Evolutionary conservation across 2,329 filamentous ascomycete species (phyloP).

Genomic region (Graphilbum fragrans): DNA sequence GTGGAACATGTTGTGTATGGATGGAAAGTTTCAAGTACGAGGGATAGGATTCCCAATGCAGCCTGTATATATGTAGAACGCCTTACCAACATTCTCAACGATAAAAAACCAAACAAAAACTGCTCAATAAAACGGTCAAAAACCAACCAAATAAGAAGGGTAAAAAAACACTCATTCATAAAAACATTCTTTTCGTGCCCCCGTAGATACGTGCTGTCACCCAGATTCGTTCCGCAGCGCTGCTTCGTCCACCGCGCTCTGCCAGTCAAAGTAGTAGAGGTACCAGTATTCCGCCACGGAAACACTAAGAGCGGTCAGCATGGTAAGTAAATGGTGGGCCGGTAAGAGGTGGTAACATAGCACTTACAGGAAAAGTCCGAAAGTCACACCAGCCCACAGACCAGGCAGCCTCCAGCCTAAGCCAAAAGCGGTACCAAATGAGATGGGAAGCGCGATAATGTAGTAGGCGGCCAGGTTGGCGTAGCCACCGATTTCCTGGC

Average conservation of each 20-base stretch:
- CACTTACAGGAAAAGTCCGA: conserved; percentile 54
- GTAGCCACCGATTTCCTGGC: conserved; percentile 82
- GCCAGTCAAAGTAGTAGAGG: conserved; percentile 39
- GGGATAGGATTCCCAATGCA: too few relatives aligned
- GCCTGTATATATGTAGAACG: too few relatives aligned
- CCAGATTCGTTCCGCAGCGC: conserved; percentile 31
- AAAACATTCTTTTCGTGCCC: background rate
- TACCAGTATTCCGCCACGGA: conserved; percentile 41
- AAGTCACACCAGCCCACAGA: conserved; percentile 66
- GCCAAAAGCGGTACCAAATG: conserved; percentile 66
- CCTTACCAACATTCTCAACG: too few relatives aligned
- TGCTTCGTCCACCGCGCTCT: conserved; percentile 39
- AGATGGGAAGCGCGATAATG: conserved; percentile 70
- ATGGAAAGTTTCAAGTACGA: too few relatives aligned
- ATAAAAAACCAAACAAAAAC: background rate
- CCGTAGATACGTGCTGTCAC: conserved; percentile 8
- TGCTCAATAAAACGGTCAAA: background rate
- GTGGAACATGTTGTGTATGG: too few relatives aligned
- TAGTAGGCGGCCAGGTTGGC: conserved; percentile 84
- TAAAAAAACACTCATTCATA: background rate
- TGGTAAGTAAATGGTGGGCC: background rate
- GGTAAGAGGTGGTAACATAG: background rate
- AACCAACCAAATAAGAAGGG: background rate
- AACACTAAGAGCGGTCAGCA: conserved; percentile 25
- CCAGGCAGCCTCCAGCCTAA: conserved; percentile 66